These are phyloP conservation scores for Malbranchea zuffiana DNA, from an alignment of 2,329 filamentous ascomycete species.

Conservation along the genomic window DNA sequence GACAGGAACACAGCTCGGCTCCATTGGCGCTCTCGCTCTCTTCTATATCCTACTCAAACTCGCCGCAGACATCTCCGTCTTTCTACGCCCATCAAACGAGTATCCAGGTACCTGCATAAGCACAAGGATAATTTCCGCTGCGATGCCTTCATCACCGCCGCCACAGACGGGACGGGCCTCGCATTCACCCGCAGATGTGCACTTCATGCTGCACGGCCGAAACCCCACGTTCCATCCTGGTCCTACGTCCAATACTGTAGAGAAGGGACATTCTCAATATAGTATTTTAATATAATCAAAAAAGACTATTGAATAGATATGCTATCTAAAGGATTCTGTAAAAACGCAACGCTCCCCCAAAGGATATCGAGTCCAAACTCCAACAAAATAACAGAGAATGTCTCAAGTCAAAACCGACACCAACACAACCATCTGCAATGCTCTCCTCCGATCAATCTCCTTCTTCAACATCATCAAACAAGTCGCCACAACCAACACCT, in stretches of 20 bases:
- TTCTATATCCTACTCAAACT: conserved; percentile 9
- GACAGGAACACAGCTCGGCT: background rate
- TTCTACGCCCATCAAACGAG: conserved; percentile 15
- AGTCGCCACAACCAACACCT: conserved; percentile 46
- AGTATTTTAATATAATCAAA: no score
- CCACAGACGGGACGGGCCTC: conserved; percentile 46
- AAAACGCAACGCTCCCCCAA: no score
- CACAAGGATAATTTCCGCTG: conserved; percentile 29
- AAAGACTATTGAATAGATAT: no score
- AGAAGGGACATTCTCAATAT: no score
- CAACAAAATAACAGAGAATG: no score
- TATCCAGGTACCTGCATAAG: conserved; percentile 15
- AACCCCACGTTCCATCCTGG: no score
- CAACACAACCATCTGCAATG: conserved; percentile 40
- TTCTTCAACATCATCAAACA: conserved; percentile 54
- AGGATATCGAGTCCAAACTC: no score
- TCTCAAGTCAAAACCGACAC: no score
- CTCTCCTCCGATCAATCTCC: conserved; percentile 49
- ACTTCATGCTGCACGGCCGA: conserved; percentile 47
- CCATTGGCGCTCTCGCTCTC: conserved; percentile 9
- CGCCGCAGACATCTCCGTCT: conserved; percentile 10
- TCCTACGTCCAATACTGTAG: no score
- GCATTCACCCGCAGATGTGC: conserved; percentile 43
- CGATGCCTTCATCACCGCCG: conserved; percentile 45
- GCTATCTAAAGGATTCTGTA: no score